Evolutionary conservation across 805 yeast species (phyloP).

Genomic region (Candida ovalis): DNA sequence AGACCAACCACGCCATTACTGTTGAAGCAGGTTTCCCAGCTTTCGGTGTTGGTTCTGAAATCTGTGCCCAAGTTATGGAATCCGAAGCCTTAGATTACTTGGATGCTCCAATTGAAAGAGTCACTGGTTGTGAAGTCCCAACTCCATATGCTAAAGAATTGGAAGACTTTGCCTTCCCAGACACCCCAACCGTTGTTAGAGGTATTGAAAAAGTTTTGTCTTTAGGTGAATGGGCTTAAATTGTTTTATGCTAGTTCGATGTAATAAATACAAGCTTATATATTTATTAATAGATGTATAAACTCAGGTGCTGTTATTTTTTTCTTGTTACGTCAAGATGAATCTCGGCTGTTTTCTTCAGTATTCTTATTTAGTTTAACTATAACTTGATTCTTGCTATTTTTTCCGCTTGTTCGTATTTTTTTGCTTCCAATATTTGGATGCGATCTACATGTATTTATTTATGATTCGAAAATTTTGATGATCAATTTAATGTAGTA

Average conservation of each 20-base stretch:
- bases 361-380: neutral
- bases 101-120: slow-evolving; percentile 98
- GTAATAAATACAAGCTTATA: neutral
- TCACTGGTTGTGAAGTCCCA: slow-evolving; percentile 99
- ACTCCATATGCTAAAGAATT: slow-evolving; percentile 96
- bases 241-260: neutral
- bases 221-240: slow-evolving; percentile 37
- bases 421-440: too few relatives aligned
- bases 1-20: slow-evolving; percentile 93
- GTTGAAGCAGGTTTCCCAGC: slow-evolving; percentile 98
- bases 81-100: slow-evolving; percentile 96
- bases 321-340: too few relatives aligned
- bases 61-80: slow-evolving; percentile 97
- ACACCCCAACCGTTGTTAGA: slow-evolving; percentile 81
- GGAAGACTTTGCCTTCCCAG: slow-evolving; percentile 99
- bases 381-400: neutral
- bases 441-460: too few relatives aligned
- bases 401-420: neutral
- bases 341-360: neutral
- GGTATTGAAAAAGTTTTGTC: slow-evolving; percentile 80
- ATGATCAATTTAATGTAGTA: too few relatives aligned
- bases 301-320: neutral
- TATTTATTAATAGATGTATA: neutral
- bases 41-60: slow-evolving; percentile 98
- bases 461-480: too few relatives aligned